Percentiles rank a stretch among this genome's conserved stretches.
Evolutionary conservation across 148 eudicot genomes (phyloP).

Genomic region (Rhododendron vialii): DNA sequence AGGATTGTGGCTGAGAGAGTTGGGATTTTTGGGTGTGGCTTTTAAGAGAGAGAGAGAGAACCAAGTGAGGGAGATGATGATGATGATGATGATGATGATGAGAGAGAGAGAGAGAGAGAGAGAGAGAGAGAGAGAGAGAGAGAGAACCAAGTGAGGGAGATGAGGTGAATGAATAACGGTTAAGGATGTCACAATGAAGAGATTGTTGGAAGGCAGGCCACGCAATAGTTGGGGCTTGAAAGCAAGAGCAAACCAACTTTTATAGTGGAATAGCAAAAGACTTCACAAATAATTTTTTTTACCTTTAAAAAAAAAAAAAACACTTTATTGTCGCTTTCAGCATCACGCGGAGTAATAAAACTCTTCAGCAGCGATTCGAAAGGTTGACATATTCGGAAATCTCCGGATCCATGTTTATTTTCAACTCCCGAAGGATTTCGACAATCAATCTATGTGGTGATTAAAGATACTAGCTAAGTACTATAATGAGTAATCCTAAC

Average conservation of each 20-base stretch:
- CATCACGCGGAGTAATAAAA: neutral
- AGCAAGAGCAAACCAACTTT: neutral
- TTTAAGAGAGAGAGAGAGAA: neutral
- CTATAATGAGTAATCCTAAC: neutral
- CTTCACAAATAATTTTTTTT: neutral
- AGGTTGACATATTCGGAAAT: neutral
- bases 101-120: conserved; percentile 9
- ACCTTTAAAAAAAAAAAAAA: neutral
- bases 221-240: conserved; percentile 5
- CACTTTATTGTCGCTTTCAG: neutral
- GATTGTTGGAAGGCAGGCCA: conserved; percentile 7
- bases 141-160: conserved; percentile 5
- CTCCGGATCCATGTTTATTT: neutral
- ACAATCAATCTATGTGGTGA: neutral
- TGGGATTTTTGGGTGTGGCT: neutral
- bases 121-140: neutral
- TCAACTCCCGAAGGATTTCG: neutral
- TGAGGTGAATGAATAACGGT: conserved; percentile 8
- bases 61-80: too few relatives aligned
- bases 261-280: neutral
- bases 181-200: neutral
- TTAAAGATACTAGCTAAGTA: neutral
- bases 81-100: too few relatives aligned
- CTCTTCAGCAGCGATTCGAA: neutral
- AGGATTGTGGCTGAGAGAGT: neutral